Conservation (phyloP, 2,329 filamentous ascomycete species). For the Aphanoascus verrucosus region DNA sequence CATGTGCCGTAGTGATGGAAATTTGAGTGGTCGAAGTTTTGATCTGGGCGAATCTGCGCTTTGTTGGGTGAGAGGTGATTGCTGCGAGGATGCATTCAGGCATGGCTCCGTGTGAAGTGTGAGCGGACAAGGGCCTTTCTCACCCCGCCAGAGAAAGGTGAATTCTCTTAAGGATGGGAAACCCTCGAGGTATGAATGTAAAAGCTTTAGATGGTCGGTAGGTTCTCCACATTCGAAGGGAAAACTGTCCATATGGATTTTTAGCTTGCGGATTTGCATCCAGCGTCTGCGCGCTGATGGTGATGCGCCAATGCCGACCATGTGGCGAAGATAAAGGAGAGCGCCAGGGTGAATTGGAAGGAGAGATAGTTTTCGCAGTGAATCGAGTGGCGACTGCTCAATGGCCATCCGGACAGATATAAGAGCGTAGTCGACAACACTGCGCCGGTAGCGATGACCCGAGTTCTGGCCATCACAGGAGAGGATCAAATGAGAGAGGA, state of each 20-base stretch:
- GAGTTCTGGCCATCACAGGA: constrained; percentile 63
- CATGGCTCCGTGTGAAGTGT: constrained; percentile 56
- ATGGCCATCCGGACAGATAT: constrained; percentile 76
- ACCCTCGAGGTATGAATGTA: constrained; percentile 66
- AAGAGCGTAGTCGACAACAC: constrained; percentile 76
- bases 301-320: constrained; percentile 61
- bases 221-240: constrained; percentile 34
- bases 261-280: constrained; percentile 64
- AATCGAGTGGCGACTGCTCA: constrained; percentile 57
- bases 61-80: constrained; percentile 12
- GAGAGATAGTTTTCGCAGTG: constrained; percentile 60
- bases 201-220: constrained; percentile 61
- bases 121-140: constrained; percentile 62
- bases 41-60: constrained; percentile 28
- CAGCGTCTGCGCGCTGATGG: constrained; percentile 63
- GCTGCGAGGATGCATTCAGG: constrained; percentile 41
- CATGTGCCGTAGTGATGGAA: constrained; percentile 57
- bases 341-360: constrained; percentile 63
- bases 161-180: constrained; percentile 60
- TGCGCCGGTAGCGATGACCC: constrained; percentile 59
- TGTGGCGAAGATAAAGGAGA: constrained; percentile 65
- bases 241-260: constrained; percentile 62
- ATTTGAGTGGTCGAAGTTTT: constrained; percentile 47
- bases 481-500: constrained; percentile 63
- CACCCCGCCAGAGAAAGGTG: constrained; percentile 65